Evolutionary conservation across 2,329 filamentous ascomycete genomes (phyloP).

Genomic region (Xylaria sp.): DNA sequence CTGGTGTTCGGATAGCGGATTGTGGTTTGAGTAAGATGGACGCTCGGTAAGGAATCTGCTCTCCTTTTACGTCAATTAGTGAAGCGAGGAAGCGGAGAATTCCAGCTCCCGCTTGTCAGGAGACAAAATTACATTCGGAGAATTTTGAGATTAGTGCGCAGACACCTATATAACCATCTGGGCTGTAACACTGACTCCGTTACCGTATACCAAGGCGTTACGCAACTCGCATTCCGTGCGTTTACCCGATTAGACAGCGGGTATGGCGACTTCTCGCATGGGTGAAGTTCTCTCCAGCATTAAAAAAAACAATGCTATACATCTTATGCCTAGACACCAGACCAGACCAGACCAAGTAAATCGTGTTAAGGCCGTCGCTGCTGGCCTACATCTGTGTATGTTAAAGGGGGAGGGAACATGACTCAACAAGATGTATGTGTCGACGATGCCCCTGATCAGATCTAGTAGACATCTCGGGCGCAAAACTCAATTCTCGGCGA

Average conservation of each 20-base stretch:
- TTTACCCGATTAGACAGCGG: too few relatives aligned
- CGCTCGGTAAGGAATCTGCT: background rate
- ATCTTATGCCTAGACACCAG: too few relatives aligned
- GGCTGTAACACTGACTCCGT: too few relatives aligned
- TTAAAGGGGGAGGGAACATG: background rate
- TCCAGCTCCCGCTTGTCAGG: background rate
- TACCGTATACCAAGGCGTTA: too few relatives aligned
- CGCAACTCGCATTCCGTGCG: too few relatives aligned
- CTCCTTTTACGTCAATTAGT: background rate
- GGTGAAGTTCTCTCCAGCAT: too few relatives aligned
- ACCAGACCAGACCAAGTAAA: too few relatives aligned
- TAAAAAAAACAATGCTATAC: too few relatives aligned
- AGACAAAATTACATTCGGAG: background rate
- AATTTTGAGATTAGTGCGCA: background rate
- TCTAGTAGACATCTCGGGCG: background rate
- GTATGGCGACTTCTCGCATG: too few relatives aligned
- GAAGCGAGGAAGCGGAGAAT: background rate
- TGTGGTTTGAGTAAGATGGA: background rate
- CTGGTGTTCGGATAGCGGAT: background rate
- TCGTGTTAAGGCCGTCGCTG: too few relatives aligned
- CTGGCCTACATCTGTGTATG: too few relatives aligned
- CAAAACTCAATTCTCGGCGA: background rate
- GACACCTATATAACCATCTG: background rate
- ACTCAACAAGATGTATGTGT: background rate
- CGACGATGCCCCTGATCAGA: background rate